Conservation (phyloP, 2,329 filamentous ascomycete genomes). For the Proliferodiscus dingleyae region DNA sequence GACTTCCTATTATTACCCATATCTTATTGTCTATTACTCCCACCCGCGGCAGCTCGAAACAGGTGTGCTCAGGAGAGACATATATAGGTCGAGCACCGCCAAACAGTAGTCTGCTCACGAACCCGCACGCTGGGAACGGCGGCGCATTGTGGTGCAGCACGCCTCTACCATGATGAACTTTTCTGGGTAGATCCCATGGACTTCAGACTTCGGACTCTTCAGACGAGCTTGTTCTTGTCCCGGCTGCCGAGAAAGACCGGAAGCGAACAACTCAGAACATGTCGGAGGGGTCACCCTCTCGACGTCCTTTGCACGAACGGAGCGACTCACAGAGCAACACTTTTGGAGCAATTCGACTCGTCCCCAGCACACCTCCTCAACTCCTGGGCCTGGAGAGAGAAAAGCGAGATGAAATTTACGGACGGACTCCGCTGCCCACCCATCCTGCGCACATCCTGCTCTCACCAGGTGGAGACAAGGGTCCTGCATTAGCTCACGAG, state of each 20-base stretch:
- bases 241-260: too few relatives aligned
- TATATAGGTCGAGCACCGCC: background rate
- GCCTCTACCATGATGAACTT: background rate
- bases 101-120: background rate
- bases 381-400: conserved; percentile 9
- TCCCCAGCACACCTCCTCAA: conserved; percentile 18
- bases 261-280: conserved; percentile 5
- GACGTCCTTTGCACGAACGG: conserved; percentile 22
- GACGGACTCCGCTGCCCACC: conserved; percentile 30
- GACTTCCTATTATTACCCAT: background rate
- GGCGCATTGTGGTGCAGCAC: background rate
- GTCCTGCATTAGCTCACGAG: conserved; percentile 21
- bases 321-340: conserved; percentile 23
- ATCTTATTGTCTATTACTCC: background rate
- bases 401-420: conserved; percentile 24
- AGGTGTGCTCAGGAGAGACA: background rate
- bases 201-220: background rate
- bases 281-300: conserved; percentile 8
- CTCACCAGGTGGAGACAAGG: conserved; percentile 18
- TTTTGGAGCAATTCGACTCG: conserved; percentile 15
- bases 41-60: background rate
- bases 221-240: background rate
- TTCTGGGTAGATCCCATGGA: background rate
- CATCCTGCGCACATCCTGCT: conserved; percentile 30
- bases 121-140: background rate